Base-by-base conservation (phyloP, 2,329 filamentous ascomycete species). In the Arthrobotrys megalospora region DNA sequence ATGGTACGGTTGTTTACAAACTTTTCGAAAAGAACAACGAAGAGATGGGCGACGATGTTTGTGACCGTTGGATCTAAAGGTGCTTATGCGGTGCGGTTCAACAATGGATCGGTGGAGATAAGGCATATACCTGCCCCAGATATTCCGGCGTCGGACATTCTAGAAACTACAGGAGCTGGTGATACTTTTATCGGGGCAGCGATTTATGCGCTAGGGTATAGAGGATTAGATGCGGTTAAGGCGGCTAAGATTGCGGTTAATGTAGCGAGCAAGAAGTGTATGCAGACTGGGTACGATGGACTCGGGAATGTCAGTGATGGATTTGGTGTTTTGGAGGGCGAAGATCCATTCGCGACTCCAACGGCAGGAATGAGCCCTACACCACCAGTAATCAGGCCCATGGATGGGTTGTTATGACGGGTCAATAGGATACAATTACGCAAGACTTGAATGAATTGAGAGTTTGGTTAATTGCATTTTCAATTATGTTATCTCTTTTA, bases 121-220 rank as follows among this genome's bases (percentile, higher is more conserved):
- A 43, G 45, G 28, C 67, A 72, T 55, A 24, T 78, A 21, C 53
- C 75, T 10, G 50, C 75, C 14, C 75, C 75, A 12, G 63, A 47
- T 14, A 66, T 78, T 38, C 43, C 62, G n/a, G 11, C 67, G 4
- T 55, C 67, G 8, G 75, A 68, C 11, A 63, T 80, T 11, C 19
- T 81, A 16, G 80, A 80, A 48, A 81, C 80, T 32, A 79, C 79
- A 1, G 80, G 80, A 1, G 80, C 80, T 16, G 80, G 80, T 1
- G 80, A 81, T 68, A 80, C 80, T 3, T 81, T 80, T 77, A 80
- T 80, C 24, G 80, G 63, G 16, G 80, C 73, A 6, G 79, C 76
- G 12, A 76, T 81, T 10, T 80, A 80, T 50, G 75, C 75, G 6
- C 14, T 78, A 12, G 75, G 75, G 7, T 78, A 78, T 36, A 67